Evolutionary conservation across 805 yeast genomes (phyloP), one percentile per base, ranked within the genome.

Genomic region (Yamadazyma akitaensis): DNA sequence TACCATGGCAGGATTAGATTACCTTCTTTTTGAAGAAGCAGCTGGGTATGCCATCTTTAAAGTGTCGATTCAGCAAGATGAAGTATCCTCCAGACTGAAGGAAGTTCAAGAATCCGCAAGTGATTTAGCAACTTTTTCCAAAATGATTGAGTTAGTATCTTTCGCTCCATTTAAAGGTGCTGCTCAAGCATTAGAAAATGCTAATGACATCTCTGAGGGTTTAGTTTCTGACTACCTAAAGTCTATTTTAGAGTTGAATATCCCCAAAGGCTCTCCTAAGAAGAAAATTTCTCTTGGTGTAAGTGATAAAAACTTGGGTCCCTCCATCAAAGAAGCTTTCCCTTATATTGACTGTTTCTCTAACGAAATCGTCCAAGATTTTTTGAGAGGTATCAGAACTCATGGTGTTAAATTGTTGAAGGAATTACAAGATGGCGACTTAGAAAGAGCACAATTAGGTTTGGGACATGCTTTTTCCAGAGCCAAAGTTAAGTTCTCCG

Each of bases 141-240:
- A 94, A 74, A 76, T 92, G 76, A 84, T 94, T 58, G 96, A 91
- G 70, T 80, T 94, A 47, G 95, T 88, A 24, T 87, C 96, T 13
- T 94, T 94, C 72, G 96, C 97, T 50, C 99, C 99, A 42, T 94
- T 94, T 80, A 91, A 94, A 72, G 97, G 97, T 62, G 99, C 99
- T 51, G 98, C 99, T 44, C 98, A 94, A 72, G 99, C 99, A 51
- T 81, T 94, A 62, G 98, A 92, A 72, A 94, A 94, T 65, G 97
- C 98, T 58, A 94, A 94, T 65, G 98, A 94, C 65, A 86, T 94
- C 59, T 88, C 96, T 55, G 99, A 94, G 74, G 99, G 99, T 63
- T 79, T 91, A 59, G 96, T 92, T 47, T 85, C 91, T 49, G 98
- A 94, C 59, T 88, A 87, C 72, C 80, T 94, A 72, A 89, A 88